Percentiles rank a stretch among this genome's conserved stretches.
phyloP scores from a whole-genome alignment of 2,329 filamentous ascomycete species.

The Beauveria sp. region DNA sequence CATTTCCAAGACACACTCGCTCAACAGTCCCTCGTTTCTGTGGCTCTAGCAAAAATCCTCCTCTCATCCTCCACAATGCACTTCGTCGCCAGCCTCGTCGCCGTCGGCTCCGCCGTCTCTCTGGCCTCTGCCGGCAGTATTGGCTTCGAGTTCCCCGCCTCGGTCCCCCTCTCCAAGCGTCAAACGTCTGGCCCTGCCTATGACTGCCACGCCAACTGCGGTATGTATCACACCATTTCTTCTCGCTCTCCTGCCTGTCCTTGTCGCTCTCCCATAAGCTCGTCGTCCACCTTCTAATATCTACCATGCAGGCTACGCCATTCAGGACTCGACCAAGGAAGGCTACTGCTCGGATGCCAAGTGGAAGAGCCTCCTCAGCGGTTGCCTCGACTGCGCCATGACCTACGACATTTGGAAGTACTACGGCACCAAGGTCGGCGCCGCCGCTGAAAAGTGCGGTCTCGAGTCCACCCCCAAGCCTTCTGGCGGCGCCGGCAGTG shows the following conservation, averaged over 20 bases:
- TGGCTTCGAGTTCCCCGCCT: conserved; percentile 22
- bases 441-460: conserved; percentile 30
- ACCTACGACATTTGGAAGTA: conserved; percentile 35
- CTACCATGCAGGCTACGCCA: conserved; percentile 21
- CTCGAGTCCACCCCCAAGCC: conserved; percentile 20
- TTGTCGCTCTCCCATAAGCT: neutral
- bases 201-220: conserved; percentile 43
- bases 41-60: neutral
- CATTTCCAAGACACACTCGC: neutral
- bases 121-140: conserved; percentile 15
- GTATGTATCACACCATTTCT: conserved; percentile 23
- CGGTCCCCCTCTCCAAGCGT: conserved; percentile 31
- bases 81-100: conserved; percentile 18
- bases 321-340: conserved; percentile 18
- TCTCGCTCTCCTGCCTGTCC: neutral
- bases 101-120: conserved; percentile 23
- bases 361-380: conserved; percentile 34
- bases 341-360: conserved; percentile 26
- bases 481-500: conserved; percentile 4
- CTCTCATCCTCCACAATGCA: conserved; percentile 20
- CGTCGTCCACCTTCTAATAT: neutral
- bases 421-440: conserved; percentile 30
- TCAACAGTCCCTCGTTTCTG: neutral
- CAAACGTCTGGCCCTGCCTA: conserved; percentile 32
- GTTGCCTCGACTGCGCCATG: conserved; percentile 37